A percentile compares a stretch with the other conserved stretches of the same genome.
These are phyloP conservation scores for Mycena vitilis DNA, from an alignment of 768 basidiomycete species.

Conservation along the genomic window DNA sequence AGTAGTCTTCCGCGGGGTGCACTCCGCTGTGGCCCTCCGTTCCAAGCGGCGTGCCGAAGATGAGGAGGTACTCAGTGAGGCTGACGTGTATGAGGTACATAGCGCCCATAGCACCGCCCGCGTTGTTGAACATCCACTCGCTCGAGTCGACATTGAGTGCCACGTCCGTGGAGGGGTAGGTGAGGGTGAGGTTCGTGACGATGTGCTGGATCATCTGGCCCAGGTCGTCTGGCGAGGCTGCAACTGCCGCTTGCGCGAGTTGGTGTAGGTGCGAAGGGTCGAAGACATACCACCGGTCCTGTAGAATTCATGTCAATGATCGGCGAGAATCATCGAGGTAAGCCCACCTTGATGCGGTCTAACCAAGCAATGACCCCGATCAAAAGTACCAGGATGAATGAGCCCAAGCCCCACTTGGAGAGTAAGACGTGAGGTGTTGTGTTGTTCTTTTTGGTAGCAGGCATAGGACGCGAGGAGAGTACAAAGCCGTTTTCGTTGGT, in stretches of 20 bases:
- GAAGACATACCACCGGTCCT: slow-evolving; percentile 51
- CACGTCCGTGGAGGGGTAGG: slow-evolving; percentile 70
- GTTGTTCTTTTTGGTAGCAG: background rate
- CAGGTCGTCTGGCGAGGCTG: slow-evolving; percentile 61
- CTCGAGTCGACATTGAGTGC: slow-evolving; percentile 66
- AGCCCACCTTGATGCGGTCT: slow-evolving; percentile 23
- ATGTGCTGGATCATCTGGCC: slow-evolving; percentile 85
- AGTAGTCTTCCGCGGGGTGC: slow-evolving; percentile 98
- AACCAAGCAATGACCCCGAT: slow-evolving; percentile 11
- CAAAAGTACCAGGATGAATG: slow-evolving; percentile 14
- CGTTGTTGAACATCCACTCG: slow-evolving; percentile 98
- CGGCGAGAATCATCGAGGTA: background rate
- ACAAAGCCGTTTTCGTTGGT: background rate
- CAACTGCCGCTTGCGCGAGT: slow-evolving; percentile 80
- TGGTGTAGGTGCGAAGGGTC: slow-evolving; percentile 77
- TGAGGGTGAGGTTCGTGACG: slow-evolving; percentile 77
- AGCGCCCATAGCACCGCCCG: slow-evolving; percentile 96
- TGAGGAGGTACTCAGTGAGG: slow-evolving; percentile 96
- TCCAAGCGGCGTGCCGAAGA: slow-evolving; percentile 95
- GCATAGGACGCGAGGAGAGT: slow-evolving; percentile 5
- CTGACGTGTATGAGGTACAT: slow-evolving; percentile 98
- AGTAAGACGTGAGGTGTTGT: background rate
- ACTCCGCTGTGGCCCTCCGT: slow-evolving; percentile 96
- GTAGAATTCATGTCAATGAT: background rate
- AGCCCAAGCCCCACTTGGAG: slow-evolving; percentile 17